Conservation (phyloP, 2,329 filamentous ascomycete genomes). For the Orbilia javanica region DNA sequence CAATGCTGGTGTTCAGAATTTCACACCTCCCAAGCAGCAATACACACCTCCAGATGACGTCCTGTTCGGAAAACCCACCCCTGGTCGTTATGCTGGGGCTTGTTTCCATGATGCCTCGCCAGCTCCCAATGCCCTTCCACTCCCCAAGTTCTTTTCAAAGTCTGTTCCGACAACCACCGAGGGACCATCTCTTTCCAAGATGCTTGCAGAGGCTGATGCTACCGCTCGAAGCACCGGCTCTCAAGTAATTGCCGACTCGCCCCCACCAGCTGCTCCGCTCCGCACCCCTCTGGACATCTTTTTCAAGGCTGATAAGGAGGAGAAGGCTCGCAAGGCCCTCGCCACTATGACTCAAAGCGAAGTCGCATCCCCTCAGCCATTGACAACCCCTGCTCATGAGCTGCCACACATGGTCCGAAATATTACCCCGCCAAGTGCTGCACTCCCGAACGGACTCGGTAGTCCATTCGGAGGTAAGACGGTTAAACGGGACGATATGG, state of each 20-base stretch:
- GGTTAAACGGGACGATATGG: slow-evolving; percentile 24
- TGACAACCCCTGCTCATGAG: slow-evolving; percentile 54
- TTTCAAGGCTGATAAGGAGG: slow-evolving; percentile 86
- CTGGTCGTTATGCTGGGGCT: slow-evolving; percentile 82
- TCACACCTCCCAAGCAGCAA: slow-evolving; percentile 45
- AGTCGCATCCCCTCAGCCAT: slow-evolving; percentile 59
- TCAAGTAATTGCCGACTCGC: slow-evolving; percentile 65
- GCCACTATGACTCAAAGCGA: slow-evolving; percentile 46
- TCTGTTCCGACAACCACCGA: slow-evolving; percentile 76
- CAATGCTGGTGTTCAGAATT: slow-evolving; percentile 20
- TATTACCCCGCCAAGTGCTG: slow-evolving; percentile 53
- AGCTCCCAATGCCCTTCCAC: slow-evolving; percentile 86
- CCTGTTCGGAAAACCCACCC: slow-evolving; percentile 62
- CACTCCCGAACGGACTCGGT: slow-evolving; percentile 39
- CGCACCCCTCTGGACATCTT: slow-evolving; percentile 81
- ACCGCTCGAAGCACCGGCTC: slow-evolving; percentile 63
- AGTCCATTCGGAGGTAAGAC: slow-evolving; percentile 50
- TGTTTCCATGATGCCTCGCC: slow-evolving; percentile 91
- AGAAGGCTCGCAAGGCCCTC: slow-evolving; percentile 72
- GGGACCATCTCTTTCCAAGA: slow-evolving; percentile 66
- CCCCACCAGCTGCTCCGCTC: slow-evolving; percentile 55
- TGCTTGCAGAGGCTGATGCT: slow-evolving; percentile 64
- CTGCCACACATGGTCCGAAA: slow-evolving; percentile 40
- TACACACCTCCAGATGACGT: slow-evolving; percentile 49
- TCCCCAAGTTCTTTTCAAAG: slow-evolving; percentile 88